phyloP scores from a whole-genome alignment of 352 stramenopile genomes.

The Globisporangium iwayamae region DNA sequence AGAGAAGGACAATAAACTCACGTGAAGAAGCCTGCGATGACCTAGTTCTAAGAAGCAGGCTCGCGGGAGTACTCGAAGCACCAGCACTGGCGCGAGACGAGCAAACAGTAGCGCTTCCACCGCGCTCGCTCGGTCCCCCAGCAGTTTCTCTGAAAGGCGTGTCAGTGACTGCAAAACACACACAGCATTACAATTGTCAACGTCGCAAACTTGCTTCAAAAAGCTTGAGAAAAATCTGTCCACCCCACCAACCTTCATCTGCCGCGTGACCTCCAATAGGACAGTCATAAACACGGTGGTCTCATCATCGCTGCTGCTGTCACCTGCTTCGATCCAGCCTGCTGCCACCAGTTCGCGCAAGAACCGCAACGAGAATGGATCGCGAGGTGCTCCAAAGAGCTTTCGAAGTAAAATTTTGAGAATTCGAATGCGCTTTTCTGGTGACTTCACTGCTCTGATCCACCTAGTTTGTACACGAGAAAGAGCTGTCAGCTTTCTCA shows the following conservation, averaged over 20 bases:
- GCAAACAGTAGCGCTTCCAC: slow-evolving; percentile 61
- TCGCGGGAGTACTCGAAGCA: slow-evolving; percentile 58
- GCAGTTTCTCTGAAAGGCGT: slow-evolving; percentile 38
- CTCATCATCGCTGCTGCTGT: neutral
- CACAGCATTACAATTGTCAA: neutral
- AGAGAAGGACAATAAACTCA: slow-evolving; percentile 14
- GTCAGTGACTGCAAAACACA: slow-evolving; percentile 26
- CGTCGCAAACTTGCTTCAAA: neutral
- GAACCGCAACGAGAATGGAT: slow-evolving; percentile 36
- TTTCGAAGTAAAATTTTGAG: slow-evolving; percentile 33
- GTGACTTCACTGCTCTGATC: slow-evolving; percentile 19
- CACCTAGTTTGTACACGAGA: slow-evolving; percentile 21
- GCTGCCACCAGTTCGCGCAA: slow-evolving; percentile 37
- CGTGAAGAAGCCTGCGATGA: slow-evolving; percentile 16
- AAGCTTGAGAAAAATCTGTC: no score
- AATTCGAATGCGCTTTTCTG: slow-evolving; percentile 16
- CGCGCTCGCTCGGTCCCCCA: slow-evolving; percentile 34
- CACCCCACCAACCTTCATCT: slow-evolving; percentile 32
- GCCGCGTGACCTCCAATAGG: slow-evolving; percentile 18
- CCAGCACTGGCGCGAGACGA: slow-evolving; percentile 49
- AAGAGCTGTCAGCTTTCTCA: neutral
- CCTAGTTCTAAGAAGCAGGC: slow-evolving; percentile 15
- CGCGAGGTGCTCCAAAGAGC: slow-evolving; percentile 39
- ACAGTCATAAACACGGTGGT: slow-evolving; percentile 18
- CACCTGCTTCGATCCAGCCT: slow-evolving; percentile 25